Conservation (phyloP, 164 flowering plant genomes). For the Echeveria elegans region DNA sequence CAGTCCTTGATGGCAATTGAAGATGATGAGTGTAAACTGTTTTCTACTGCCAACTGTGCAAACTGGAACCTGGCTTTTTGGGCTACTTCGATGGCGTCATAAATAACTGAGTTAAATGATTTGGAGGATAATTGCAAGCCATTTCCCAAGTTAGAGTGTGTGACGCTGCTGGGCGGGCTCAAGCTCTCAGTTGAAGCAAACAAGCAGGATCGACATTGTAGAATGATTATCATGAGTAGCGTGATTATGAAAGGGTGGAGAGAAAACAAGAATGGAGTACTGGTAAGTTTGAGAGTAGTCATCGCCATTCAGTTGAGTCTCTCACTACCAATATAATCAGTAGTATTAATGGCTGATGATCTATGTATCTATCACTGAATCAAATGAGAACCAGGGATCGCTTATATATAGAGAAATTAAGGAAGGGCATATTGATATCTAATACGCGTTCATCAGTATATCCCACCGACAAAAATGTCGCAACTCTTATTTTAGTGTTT, state of each 20-base stretch:
- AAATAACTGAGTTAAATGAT: not conserved
- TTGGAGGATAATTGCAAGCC: not conserved
- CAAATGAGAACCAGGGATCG: not conserved
- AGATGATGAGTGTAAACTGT: not conserved
- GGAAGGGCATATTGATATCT: not conserved
- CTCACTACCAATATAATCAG: not conserved
- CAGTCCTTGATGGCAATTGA: not conserved
- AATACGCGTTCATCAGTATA: not conserved
- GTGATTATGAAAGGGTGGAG: not conserved
- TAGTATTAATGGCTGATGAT: not conserved
- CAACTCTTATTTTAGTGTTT: not conserved
- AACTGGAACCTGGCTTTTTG: not conserved
- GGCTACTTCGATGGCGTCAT: not conserved
- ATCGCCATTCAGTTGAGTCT: not conserved
- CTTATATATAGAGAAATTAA: too few relatives aligned
- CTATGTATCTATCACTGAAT: not conserved
- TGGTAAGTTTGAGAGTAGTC: not conserved
- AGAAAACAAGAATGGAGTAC: not conserved
- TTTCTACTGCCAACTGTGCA: not conserved
- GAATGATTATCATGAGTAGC: not conserved
- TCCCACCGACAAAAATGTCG: not conserved
- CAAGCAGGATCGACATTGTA: not conserved
- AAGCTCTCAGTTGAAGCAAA: not conserved
- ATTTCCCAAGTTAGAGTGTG: not conserved
- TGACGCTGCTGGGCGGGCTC: not conserved